These are phyloP conservation scores for Lagerstroemia speciosa DNA, from an alignment of 345 rosid genomes.

Conservation along the genomic window DNA sequence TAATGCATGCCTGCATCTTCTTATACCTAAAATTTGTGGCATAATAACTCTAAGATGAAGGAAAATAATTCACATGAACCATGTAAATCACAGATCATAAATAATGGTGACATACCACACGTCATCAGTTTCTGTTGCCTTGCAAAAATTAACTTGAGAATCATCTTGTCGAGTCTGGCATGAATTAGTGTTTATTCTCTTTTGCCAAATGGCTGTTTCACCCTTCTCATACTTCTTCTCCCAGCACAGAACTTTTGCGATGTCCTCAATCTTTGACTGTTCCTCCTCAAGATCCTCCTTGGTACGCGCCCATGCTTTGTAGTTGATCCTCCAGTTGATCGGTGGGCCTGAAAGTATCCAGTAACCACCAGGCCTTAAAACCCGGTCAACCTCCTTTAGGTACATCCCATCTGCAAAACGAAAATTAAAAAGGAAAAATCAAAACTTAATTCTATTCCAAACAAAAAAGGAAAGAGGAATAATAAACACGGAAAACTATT, in stretches of 20 bases:
- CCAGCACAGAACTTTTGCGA: constrained; percentile 90
- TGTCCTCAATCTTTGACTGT: constrained; percentile 77
- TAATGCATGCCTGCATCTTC: constrained; percentile 82
- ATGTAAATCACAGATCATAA: background rate
- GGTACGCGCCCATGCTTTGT: constrained; percentile 94
- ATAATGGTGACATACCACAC: constrained; percentile 53
- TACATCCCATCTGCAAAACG: constrained; percentile 67
- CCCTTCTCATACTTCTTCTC: constrained; percentile 84
- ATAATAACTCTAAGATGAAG: background rate
- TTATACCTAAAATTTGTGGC: constrained; percentile 52
- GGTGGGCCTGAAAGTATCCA: constrained; percentile 99
- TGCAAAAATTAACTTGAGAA: constrained; percentile 61
- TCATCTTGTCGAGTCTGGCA: constrained; percentile 58
- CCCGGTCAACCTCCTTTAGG: constrained; percentile 94
- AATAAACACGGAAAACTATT: background rate
- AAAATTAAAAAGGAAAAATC: constrained; percentile 7
- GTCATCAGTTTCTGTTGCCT: constrained; percentile 58
- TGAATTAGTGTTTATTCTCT: constrained; percentile 52
- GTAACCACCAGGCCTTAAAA: constrained; percentile 95
- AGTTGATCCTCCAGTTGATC: constrained; percentile 79
- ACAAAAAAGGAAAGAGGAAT: constrained; percentile 5
- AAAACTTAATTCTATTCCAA: background rate
- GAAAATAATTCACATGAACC: background rate
- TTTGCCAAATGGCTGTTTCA: constrained; percentile 93
- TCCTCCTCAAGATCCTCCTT: constrained; percentile 86